Evolutionary conservation across 2,329 filamentous ascomycete species (phyloP), one percentile per base, ranked within the genome.

Genomic region (Venturiaceae sp.): DNA sequence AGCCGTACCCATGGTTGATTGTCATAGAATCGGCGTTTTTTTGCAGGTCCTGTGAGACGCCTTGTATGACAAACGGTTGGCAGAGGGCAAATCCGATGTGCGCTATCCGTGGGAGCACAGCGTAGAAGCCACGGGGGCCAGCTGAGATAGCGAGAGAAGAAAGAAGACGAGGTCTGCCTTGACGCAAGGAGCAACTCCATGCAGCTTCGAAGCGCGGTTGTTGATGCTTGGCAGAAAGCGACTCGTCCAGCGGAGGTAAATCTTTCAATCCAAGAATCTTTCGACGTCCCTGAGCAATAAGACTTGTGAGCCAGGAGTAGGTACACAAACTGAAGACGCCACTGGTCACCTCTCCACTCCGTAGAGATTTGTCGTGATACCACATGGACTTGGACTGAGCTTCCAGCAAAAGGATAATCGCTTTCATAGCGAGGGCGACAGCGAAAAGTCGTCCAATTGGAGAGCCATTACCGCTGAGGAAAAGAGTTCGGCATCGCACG

Each of bases 271-370:
- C 11, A 9, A 50, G 44, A 9, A 50, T 16, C 21, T 50, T 50
- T 9, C 44, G 44, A 26, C 11, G 9, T 50, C 44, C 44, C 14
- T 16, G 11, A 23, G 21, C 21, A 44, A 84, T 76, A 6, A 84
- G 65, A 2, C 73, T 71, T 59, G 77, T 81, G 54, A 82, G 66
- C 80, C 80, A 83, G 70, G 73, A 77, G 63, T 83, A 83, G 13
- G 80, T 67, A 0, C 67, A 68, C 46, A 72, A 70, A 60, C 71
- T 80, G 62, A 77, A 77, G n/a, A 80, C 68, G 3, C 79, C 74
- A 52, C 75, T 78, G 2, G 76, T 81, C 3, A 75, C 75, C 63
- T 84, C 82, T 0, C 72, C 74, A 1, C 71, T 65, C n/a, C n/a
- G n/a, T n/a, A n/a, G n/a, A n/a, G n/a, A n/a, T n/a, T n/a, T n/a